These are phyloP conservation scores for Jaapia argillacea DNA, from an alignment of 768 basidiomycete species.

Conservation along the genomic window DNA sequence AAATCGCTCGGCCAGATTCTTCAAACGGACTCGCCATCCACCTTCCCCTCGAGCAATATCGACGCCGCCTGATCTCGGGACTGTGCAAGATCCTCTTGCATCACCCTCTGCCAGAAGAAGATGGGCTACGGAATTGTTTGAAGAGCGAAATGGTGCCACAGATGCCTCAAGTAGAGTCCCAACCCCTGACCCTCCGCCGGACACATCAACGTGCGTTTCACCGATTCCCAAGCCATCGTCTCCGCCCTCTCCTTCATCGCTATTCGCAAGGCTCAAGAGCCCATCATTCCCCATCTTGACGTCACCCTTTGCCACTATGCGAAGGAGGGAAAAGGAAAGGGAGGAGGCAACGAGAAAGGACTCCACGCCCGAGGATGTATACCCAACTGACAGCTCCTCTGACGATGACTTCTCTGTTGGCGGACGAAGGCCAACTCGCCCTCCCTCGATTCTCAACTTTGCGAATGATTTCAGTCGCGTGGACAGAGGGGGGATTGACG, in stretches of 20 bases:
- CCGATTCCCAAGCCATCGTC: background rate
- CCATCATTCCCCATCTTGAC: constrained; percentile 6
- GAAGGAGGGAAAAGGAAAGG: background rate
- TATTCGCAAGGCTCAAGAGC: constrained; percentile 13
- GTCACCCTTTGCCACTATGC: background rate
- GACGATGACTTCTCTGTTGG: too few species aligned
- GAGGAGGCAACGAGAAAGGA: too few species aligned
- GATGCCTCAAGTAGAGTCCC: too few species aligned
- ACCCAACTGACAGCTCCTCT: too few species aligned
- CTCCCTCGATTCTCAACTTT: too few species aligned
- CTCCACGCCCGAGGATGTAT: too few species aligned
- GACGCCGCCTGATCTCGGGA: background rate
- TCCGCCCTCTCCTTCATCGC: constrained; percentile 9
- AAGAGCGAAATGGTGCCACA: background rate
- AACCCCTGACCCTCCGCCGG: too few species aligned
- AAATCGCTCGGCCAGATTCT: constrained; percentile 45
- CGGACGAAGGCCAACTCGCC: too few species aligned
- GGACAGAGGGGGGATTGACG: too few species aligned
- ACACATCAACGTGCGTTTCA: background rate
- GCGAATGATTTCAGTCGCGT: too few species aligned
- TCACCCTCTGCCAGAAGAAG: background rate
- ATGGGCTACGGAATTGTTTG: background rate
- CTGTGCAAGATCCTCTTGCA: background rate
- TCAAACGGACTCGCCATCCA: constrained; percentile 32
- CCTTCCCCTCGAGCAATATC: background rate